These are phyloP conservation scores for Sicyos edulis DNA, from an alignment of 306 rosid species.

Conservation along the genomic window DNA sequence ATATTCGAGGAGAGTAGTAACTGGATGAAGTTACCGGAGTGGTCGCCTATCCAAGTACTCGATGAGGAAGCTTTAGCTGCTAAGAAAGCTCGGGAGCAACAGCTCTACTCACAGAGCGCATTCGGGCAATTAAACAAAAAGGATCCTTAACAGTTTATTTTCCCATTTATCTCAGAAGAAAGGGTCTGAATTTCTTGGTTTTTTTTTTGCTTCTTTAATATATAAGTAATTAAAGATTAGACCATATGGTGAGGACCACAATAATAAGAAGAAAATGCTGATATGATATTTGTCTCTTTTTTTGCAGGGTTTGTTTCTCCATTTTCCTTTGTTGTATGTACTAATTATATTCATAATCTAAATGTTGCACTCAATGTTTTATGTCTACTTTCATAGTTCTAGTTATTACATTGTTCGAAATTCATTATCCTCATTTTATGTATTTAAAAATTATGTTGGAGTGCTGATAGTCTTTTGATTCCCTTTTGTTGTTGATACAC, in stretches of 20 bases:
- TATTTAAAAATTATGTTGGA: too few relatives aligned
- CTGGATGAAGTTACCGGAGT: conserved; percentile 72
- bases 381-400: neutral
- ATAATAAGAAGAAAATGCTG: conserved; percentile 5
- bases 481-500: too few relatives aligned
- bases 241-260: neutral
- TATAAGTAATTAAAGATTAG: neutral
- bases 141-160: conserved; percentile 36
- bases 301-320: neutral
- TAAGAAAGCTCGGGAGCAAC: conserved; percentile 60
- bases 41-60: conserved; percentile 78
- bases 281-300: neutral
- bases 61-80: conserved; percentile 81
- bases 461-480: too few relatives aligned
- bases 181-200: neutral
- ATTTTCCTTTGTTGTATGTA: neutral
- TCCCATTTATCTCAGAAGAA: neutral
- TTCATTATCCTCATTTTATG: too few relatives aligned
- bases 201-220: neutral
- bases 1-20: conserved; percentile 34
- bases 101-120: conserved; percentile 52
- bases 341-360: neutral
- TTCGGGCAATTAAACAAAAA: conserved; percentile 51
- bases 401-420: neutral
- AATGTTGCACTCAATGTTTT: neutral